Evolutionary conservation across 805 yeast genomes (phyloP).

Genomic region (Zygosaccharomyces siamensis): DNA sequence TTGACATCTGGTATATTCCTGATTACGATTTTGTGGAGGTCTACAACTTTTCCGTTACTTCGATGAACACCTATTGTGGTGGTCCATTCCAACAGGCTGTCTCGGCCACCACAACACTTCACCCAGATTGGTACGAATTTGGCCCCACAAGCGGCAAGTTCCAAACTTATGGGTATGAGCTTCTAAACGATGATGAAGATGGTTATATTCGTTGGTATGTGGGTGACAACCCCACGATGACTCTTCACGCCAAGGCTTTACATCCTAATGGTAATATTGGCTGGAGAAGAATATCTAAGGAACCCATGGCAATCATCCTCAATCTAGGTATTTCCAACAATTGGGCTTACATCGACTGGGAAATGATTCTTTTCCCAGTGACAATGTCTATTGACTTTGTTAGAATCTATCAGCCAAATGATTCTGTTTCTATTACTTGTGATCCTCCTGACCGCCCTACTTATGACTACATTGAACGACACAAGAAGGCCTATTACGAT

Average conservation of each 20-base stretch:
- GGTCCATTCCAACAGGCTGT: slow-evolving; percentile 94
- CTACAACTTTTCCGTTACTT: slow-evolving; percentile 60
- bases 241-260: slow-evolving; percentile 66
- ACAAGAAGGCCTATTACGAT: slow-evolving; percentile 63
- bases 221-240: slow-evolving; percentile 72
- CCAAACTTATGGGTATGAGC: slow-evolving; percentile 78
- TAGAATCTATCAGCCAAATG: slow-evolving; percentile 83
- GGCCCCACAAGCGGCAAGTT: slow-evolving; percentile 49
- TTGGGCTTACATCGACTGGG: slow-evolving; percentile 96
- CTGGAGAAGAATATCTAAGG: slow-evolving; percentile 76
- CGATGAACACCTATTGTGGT: slow-evolving; percentile 85
- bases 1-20: slow-evolving; percentile 90
- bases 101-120: slow-evolving; percentile 74
- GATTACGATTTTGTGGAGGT: slow-evolving; percentile 78
- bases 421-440: slow-evolving; percentile 60
- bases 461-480: slow-evolving; percentile 68
- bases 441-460: slow-evolving; percentile 88
- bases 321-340: slow-evolving; percentile 86
- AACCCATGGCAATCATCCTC: slow-evolving; percentile 86
- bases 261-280: slow-evolving; percentile 90
- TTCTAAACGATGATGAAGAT: slow-evolving; percentile 56
- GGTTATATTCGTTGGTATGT: slow-evolving; percentile 87
- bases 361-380: slow-evolving; percentile 69
- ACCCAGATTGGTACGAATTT: slow-evolving; percentile 74
- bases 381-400: slow-evolving; percentile 77